Percentiles rank a stretch among this genome's conserved stretches.
These are phyloP conservation scores for Saccharum officinarum DNA, from an alignment of 176 grass and related monocot species.

Conservation along the genomic window DNA sequence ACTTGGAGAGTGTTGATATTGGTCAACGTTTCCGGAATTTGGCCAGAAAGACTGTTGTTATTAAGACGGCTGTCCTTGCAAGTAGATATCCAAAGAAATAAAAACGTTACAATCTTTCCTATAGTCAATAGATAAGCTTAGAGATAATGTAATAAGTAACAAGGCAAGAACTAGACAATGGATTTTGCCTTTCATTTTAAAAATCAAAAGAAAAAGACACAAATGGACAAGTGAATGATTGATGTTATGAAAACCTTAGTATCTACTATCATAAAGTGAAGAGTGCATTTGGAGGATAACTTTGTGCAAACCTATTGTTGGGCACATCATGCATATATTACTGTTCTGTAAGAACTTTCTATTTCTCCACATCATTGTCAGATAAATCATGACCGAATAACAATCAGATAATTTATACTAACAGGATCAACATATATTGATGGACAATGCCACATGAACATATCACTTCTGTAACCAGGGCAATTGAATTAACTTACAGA, in stretches of 20 bases:
- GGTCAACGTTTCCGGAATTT: constrained; percentile 61
- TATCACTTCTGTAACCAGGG: neutral
- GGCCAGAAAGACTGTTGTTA: constrained; percentile 67
- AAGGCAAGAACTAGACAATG: neutral
- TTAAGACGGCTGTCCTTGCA: constrained; percentile 79
- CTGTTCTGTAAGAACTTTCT: neutral
- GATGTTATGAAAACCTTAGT: neutral
- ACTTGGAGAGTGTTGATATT: constrained; percentile 66
- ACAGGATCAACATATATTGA: neutral
- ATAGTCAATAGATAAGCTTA: neutral
- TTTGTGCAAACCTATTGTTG: neutral
- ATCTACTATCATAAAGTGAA: constrained; percentile 16
- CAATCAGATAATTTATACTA: neutral
- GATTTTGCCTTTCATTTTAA: constrained; percentile 2
- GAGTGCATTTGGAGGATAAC: neutral
- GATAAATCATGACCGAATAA: neutral
- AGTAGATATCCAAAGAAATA: constrained; percentile 36
- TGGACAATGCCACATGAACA: neutral
- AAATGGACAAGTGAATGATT: neutral
- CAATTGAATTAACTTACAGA: constrained; percentile 58
- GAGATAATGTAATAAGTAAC: constrained; percentile 12
- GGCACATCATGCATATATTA: constrained; percentile 4
- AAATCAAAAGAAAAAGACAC: constrained; percentile 5
- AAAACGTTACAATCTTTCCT: constrained; percentile 36
- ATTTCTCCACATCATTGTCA: neutral